Evolutionary conservation across 1,284 basidiomycete species (phyloP).

Genomic region (Puccinia triticina): DNA sequence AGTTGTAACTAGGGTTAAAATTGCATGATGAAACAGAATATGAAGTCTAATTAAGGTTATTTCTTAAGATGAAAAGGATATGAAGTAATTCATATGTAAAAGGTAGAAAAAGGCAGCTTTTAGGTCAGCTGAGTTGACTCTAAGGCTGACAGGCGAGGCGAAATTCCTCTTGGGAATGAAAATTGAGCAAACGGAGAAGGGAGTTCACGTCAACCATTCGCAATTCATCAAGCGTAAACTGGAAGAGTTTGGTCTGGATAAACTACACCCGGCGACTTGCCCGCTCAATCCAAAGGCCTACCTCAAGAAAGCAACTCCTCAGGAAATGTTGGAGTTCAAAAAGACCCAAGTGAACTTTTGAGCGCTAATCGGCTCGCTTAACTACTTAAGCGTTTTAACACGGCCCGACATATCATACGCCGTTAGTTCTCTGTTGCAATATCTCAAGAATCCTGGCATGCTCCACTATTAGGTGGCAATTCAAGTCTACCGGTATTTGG

Average conservation of each 20-base stretch:
- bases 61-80: too few species aligned
- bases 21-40: too few species aligned
- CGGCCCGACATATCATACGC: too few species aligned
- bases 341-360: background rate
- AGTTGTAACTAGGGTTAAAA: too few species aligned
- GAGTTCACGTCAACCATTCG: background rate
- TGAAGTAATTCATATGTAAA: too few species aligned
- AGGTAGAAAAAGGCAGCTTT: too few species aligned
- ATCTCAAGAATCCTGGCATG: background rate
- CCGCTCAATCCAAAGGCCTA: background rate
- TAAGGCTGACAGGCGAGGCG: too few species aligned
- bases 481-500: background rate
- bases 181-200: background rate
- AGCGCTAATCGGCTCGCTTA: background rate
- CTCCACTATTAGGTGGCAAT: background rate
- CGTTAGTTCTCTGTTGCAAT: background rate
- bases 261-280: background rate
- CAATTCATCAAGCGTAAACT: background rate
- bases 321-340: background rate
- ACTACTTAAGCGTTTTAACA: background rate
- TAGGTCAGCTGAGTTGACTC: too few species aligned
- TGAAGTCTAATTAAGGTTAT: too few species aligned
- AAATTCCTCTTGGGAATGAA: too few species aligned
- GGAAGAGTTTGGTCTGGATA: background rate
- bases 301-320: background rate